These are phyloP conservation scores for Pholiota conissans DNA, from an alignment of 768 basidiomycete genomes.

Conservation along the genomic window DNA sequence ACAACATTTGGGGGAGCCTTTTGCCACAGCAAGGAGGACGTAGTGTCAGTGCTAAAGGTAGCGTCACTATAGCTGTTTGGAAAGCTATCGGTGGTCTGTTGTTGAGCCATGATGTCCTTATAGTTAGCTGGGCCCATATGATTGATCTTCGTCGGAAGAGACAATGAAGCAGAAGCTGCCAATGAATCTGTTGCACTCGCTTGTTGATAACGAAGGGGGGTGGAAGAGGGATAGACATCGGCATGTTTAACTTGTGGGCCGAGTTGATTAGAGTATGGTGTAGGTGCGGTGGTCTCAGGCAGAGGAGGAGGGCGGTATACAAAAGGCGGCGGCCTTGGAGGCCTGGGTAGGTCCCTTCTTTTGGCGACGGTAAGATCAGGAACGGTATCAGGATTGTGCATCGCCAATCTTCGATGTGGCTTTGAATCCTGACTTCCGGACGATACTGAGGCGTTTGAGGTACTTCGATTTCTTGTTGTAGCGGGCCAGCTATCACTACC, in stretches of 20 bases:
- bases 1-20: not conserved
- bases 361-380: conserved; percentile 1
- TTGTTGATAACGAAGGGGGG: not conserved
- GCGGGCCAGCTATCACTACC: not conserved
- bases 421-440: not conserved
- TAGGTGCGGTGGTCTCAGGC: not conserved
- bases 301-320: conserved; percentile 1
- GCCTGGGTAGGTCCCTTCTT: not conserved
- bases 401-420: not conserved
- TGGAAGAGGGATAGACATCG: not conserved
- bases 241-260: not conserved
- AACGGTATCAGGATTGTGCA: not conserved
- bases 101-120: not conserved
- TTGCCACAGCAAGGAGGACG: not conserved
- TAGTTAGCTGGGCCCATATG: conserved; percentile 6
- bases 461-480: not conserved
- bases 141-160: conserved; percentile 1
- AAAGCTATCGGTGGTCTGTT: not conserved
- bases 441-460: not conserved
- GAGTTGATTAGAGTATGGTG: conserved; percentile 4
- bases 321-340: not conserved
- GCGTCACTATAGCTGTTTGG: no score
- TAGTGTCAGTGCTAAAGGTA: not conserved
- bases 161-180: not conserved
- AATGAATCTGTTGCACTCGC: not conserved